Base-by-base conservation (phyloP, 1,139 yeast species). In the Geotrichum bryndzae region DNA sequence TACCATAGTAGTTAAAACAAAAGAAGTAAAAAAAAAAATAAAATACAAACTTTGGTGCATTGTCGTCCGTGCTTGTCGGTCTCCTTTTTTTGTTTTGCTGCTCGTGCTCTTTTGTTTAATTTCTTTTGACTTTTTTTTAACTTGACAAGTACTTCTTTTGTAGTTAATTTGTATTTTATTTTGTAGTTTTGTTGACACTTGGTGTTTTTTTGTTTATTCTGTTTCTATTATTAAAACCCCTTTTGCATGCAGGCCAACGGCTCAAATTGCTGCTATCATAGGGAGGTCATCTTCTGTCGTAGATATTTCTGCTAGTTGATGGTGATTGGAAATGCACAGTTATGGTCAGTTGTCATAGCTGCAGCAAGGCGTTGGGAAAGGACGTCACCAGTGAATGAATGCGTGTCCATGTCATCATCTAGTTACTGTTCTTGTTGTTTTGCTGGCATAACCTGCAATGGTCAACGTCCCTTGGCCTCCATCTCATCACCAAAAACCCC, bases 41-140 rank as follows among this genome's bases (percentile, higher is more conserved):
- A 18, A 15, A 18, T 23, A 51, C 23, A 27, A 38, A 53, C 35
- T 53, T 53, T 53, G 55, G 55, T 38, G 46, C 55, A 53, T 31
- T 53, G 55, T 53, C 55, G 55, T 53, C 55, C 55, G 55, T 53
- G 15, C 55, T 38, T 38, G 45, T 38, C 45, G 10, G 45, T 38
- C 45, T 18, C 45, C 45, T 38, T 38, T 29, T 29, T 29, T 29
- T 29, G 33, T 29, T 29, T 29, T 29, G 33, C 8, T 29, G 33
- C 1, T 8, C 2, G 33, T 29, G 33, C 33, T 29, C 33, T 29
- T 38, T 38, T 38, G 18, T 38, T 38, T 38, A 15, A 38, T 38
- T 38, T 38, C 18, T 15, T 38, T 38, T 15, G 13, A 1, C 13
- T 38, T 11, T 6, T n/a, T 38, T 38, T 38, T 38, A 13, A 38